These are phyloP conservation scores for Fusarium circinatum DNA, from an alignment of 2,329 filamentous ascomycete genomes.

Conservation along the genomic window DNA sequence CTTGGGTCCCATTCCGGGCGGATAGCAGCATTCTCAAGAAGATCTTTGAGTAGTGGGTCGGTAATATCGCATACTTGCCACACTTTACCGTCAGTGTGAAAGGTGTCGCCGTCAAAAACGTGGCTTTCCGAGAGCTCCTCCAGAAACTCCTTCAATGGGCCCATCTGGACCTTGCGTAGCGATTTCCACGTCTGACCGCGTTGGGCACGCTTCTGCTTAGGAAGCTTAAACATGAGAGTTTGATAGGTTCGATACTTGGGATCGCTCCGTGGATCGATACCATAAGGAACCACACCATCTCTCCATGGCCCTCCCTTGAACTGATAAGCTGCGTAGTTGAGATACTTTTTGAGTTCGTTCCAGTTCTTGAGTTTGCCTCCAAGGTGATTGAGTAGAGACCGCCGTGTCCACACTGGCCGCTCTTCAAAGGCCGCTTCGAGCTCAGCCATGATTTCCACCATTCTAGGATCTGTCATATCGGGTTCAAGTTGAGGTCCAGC, in stretches of 20 bases:
- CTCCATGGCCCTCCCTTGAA: conserved; percentile 94
- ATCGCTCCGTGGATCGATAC: conserved; percentile 83
- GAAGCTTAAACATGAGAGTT: conserved; percentile 85
- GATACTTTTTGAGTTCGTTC: conserved; percentile 75
- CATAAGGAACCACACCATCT: conserved; percentile 86
- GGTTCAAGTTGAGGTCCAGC: conserved; percentile 70
- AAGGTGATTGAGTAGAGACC: conserved; percentile 81
- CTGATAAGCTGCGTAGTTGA: conserved; percentile 89
- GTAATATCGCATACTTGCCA: conserved; percentile 96
- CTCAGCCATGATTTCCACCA: conserved; percentile 71
- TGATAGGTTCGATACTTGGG: conserved; percentile 85
- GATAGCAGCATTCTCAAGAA: conserved; percentile 73
- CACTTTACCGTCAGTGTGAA: conserved; percentile 84
- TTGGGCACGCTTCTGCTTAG: conserved; percentile 59
- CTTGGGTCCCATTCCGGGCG: conserved; percentile 68
- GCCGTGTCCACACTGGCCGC: conserved; percentile 87
- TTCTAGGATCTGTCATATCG: conserved; percentile 66
- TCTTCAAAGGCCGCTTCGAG: conserved; percentile 74
- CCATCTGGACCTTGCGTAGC: conserved; percentile 54
- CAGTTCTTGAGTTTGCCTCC: conserved; percentile 60
- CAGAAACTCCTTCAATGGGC: conserved; percentile 52
- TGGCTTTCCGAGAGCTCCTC: conserved; percentile 66
- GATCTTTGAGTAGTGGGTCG: conserved; percentile 75
- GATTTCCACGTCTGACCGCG: conserved; percentile 62
- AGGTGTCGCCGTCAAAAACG: conserved; percentile 82